Percentiles rank a stretch among this genome's conserved stretches.
Evolutionary conservation across 2,329 filamentous ascomycete species (phyloP).

Genomic region (Mariannaea sp.): DNA sequence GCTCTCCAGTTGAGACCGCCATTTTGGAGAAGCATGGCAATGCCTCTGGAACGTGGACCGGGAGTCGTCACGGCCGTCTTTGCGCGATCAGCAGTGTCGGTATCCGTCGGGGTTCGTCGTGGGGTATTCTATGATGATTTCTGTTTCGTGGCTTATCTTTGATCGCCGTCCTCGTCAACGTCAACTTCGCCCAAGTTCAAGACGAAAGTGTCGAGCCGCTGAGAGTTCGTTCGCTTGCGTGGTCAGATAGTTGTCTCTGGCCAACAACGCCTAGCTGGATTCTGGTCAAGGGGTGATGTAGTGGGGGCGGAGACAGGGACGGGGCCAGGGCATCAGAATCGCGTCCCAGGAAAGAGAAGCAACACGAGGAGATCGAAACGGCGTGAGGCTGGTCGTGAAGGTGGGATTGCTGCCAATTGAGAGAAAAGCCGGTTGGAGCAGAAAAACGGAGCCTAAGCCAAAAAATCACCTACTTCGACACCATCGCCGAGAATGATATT

Average conservation of each 20-base stretch:
- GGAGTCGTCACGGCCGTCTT: constrained; percentile 28
- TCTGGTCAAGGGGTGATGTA: constrained; percentile 10
- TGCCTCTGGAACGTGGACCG: constrained; percentile 31
- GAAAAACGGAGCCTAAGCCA: constrained; percentile 19
- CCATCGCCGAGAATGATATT: constrained; percentile 34
- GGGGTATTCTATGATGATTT: constrained; percentile 6
- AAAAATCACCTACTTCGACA: constrained; percentile 30
- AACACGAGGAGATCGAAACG: background rate
- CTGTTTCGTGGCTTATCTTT: background rate
- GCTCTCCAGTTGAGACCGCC: constrained; percentile 92
- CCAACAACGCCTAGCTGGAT: constrained; percentile 1
- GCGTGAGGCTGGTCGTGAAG: constrained; percentile 23
- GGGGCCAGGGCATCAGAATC: constrained; percentile 17
- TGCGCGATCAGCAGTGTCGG: constrained; percentile 7
- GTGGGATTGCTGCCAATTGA: constrained; percentile 22
- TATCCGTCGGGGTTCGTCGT: constrained; percentile 23
- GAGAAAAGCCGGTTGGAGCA: constrained; percentile 9
- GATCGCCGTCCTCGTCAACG: background rate
- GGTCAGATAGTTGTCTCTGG: constrained; percentile 8
- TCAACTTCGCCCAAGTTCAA: background rate
- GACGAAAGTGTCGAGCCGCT: constrained; percentile 1
- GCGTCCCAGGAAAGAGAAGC: constrained; percentile 6
- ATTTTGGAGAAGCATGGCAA: constrained; percentile 85
- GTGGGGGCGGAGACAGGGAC: background rate
- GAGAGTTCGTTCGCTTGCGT: constrained; percentile 2